phyloP scores from a whole-genome alignment of 257 asterid species.

The Solanum rostratum region DNA sequence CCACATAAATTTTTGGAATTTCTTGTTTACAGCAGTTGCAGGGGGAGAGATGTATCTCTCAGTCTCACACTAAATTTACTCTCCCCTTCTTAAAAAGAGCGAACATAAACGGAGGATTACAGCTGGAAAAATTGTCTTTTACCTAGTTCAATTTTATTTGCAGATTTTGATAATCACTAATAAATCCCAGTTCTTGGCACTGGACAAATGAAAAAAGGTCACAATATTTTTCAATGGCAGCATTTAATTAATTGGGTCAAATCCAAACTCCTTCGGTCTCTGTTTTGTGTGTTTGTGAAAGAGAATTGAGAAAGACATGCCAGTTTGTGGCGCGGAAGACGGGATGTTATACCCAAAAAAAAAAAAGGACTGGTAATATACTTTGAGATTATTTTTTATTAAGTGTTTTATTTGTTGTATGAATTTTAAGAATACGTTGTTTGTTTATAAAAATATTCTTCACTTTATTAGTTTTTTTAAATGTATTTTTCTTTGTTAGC shows the following conservation, averaged over 20 bases:
- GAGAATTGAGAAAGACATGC: not conserved
- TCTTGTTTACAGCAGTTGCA: slow-evolving; percentile 15
- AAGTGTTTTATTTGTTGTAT: no score
- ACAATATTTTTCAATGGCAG: slow-evolving; percentile 44
- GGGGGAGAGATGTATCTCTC: slow-evolving; percentile 26
- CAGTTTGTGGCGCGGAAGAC: not conserved
- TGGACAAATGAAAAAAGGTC: slow-evolving; percentile 31
- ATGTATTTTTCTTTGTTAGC: no score
- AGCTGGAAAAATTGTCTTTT: slow-evolving; percentile 39
- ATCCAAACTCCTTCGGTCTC: not conserved
- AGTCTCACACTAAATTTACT: slow-evolving; percentile 26
- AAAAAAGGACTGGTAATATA: not conserved
- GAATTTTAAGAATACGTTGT: no score
- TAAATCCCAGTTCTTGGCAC: slow-evolving; percentile 10
- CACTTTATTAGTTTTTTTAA: no score
- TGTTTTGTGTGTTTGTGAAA: not conserved
- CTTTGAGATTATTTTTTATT: no score
- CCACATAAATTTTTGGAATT: not conserved
- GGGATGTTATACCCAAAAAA: not conserved
- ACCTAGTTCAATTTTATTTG: slow-evolving; percentile 17
- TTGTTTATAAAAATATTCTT: no score
- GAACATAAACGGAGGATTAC: slow-evolving; percentile 42
- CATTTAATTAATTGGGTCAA: slow-evolving; percentile 57
- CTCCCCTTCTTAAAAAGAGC: not conserved
- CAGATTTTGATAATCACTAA: slow-evolving; percentile 15